Base-by-base conservation (phyloP, 1,139 yeast genomes). In the Magnusiomyces magnusii region DNA sequence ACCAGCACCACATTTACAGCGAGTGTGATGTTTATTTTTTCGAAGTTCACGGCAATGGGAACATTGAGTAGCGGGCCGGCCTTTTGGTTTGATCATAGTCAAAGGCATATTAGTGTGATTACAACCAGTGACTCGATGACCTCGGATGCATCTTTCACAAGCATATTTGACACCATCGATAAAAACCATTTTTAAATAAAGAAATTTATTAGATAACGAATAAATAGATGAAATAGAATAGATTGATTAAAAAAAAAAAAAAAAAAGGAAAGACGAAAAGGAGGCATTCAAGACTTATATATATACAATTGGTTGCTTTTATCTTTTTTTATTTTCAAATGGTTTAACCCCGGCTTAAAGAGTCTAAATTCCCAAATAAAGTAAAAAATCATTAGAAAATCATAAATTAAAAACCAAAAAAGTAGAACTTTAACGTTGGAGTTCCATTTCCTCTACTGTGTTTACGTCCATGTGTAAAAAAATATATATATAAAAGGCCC, bases 81-180 rank as follows among this genome's bases (percentile, higher is more conserved):
- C 99, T 71, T 92, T 93, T 15, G 96, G 97, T 71, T 92, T 92
- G 72, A 93, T 92, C 89, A 87, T 86, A 69, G 89, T 86, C 64
- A 93, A 76, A 2, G 95, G 96, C 69, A 87, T 90, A 66, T 93
- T 96, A 0, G 93, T 85, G 71, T 93, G 99, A 57, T 86, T 85
- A 73, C 99, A 93, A 3, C 96, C 84, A 1, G 97, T 87, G 50
- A 92, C 98, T 60, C 98, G 78, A 70, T 93, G 98, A 56, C 99
- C 99, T 64, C 99, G 80, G 58, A 93, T 91, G 73, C 99, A 93
- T 65, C 97, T 78, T 72, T 89, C 97, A 71, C 99, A 92, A 61
- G 99, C 98, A 74, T 91, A 92, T 72, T 93, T 92, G 65, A 88
- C 86, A 51, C 97, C 97, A 70, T 91, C 90, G 59, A 92, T 84